Percentiles rank a stretch among this genome's conserved stretches.
Conservation (phyloP, 2,329 filamentous ascomycete species). For the Pyrenochaeta sp. region DNA sequence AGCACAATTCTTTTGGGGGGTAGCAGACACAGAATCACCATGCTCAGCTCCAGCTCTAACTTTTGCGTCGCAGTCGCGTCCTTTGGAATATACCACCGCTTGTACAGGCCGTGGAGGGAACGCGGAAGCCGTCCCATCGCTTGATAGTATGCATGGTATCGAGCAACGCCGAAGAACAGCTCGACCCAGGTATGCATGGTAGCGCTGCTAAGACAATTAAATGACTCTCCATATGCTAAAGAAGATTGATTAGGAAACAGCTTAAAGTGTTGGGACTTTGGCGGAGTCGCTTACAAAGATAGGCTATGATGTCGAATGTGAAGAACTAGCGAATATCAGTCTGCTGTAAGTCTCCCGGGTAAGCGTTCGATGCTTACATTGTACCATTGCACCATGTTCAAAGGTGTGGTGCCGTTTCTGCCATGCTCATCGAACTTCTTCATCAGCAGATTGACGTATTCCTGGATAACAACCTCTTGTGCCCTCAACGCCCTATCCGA, state of each 20-base stretch:
- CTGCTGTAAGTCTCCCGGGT: neutral
- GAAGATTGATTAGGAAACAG: too few relatives aligned
- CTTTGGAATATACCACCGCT: too few relatives aligned
- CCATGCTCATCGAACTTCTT: too few relatives aligned
- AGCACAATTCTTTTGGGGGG: too few relatives aligned
- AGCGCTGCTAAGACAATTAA: conserved; percentile 25
- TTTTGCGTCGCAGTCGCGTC: too few relatives aligned
- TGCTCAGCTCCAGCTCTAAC: neutral
- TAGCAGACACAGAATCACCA: too few relatives aligned
- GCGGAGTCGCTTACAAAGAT: conserved; percentile 31
- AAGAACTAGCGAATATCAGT: conserved; percentile 33
- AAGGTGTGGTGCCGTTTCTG: too few relatives aligned
- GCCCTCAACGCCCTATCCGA: conserved; percentile 1
- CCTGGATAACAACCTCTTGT: conserved; percentile 3
- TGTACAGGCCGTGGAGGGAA: neutral
- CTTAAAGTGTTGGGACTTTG: neutral
- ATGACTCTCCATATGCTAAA: conserved; percentile 33
- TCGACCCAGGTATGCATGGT: conserved; percentile 15
- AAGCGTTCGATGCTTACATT: too few relatives aligned
- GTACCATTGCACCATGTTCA: too few relatives aligned
- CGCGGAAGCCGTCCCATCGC: neutral
- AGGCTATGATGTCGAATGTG: conserved; percentile 27
- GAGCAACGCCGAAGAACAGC: neutral
- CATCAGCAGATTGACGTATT: conserved; percentile 3
- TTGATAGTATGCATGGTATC: neutral